Percentiles rank a stretch among this genome's conserved stretches.
Conservation (phyloP, 306 rosid species). For the Gleditsia sinensis region DNA sequence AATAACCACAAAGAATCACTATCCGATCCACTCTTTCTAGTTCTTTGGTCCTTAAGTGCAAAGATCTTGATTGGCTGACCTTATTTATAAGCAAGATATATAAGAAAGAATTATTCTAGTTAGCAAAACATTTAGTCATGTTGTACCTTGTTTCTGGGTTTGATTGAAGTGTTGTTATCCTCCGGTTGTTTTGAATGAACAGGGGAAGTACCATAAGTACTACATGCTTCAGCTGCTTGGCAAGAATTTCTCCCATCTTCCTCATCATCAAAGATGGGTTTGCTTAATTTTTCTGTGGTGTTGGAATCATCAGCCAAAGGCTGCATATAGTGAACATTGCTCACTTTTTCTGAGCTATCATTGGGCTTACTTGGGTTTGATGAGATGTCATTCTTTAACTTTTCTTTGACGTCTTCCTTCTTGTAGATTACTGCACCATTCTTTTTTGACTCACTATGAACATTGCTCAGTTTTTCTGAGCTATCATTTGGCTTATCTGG, state of each 20-base stretch:
- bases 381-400: background rate
- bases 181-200: background rate
- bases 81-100: too few species aligned
- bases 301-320: conserved; percentile 32
- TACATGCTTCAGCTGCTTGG: background rate
- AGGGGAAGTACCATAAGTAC: background rate
- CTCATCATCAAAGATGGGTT: background rate
- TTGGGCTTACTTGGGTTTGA: background rate
- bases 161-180: background rate
- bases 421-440: background rate
- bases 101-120: background rate
- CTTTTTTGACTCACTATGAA: background rate
- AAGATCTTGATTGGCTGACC: too few species aligned
- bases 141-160: background rate
- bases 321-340: background rate
- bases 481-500: background rate
- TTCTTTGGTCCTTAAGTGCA: too few species aligned
- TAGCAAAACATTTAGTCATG: background rate
- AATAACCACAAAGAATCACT: too few species aligned
- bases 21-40: too few species aligned
- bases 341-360: background rate
- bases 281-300: background rate
- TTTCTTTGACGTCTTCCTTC: background rate
- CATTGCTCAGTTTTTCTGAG: background rate
- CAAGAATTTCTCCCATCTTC: background rate